phyloP scores from a whole-genome alignment of 2,329 filamentous ascomycete species.

The Aureobasidium zeae region DNA sequence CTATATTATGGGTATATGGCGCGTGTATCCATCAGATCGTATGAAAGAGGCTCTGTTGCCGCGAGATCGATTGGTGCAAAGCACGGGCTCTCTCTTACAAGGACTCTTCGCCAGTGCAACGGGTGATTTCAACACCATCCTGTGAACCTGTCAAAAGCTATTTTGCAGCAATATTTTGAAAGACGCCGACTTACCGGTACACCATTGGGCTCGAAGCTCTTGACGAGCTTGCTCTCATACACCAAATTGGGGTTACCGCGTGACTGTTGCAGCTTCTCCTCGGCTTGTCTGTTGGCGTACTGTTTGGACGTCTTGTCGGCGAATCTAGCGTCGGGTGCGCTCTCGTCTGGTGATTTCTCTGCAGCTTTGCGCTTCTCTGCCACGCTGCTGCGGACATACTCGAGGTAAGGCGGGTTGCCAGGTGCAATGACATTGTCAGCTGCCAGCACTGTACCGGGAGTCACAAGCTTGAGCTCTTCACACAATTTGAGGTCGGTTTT shows the following conservation, averaged over 20 bases:
- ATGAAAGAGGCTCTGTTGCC: slow-evolving; percentile 8
- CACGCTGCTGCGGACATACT: slow-evolving; percentile 59
- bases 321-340: slow-evolving; percentile 32
- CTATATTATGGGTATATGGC: slow-evolving; percentile 8
- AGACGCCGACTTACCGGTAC: slow-evolving; percentile 45
- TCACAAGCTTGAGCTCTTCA: slow-evolving; percentile 59
- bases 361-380: slow-evolving; percentile 48
- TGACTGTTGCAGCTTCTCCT: slow-evolving; percentile 35
- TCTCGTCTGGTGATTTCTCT: slow-evolving; percentile 24
- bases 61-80: slow-evolving; percentile 2
- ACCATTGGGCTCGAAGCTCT: slow-evolving; percentile 61
- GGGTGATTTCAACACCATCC: slow-evolving; percentile 60
- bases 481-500: slow-evolving; percentile 65
- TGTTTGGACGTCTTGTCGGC: slow-evolving; percentile 40
- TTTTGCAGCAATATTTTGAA: neutral
- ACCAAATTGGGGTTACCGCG: slow-evolving; percentile 55
- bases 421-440: slow-evolving; percentile 66
- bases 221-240: slow-evolving; percentile 54
- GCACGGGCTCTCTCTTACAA: slow-evolving; percentile 12
- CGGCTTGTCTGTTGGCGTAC: slow-evolving; percentile 39
- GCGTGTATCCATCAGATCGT: slow-evolving; percentile 12
- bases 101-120: slow-evolving; percentile 39
- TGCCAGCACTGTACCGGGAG: slow-evolving; percentile 52
- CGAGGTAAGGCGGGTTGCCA: slow-evolving; percentile 60
- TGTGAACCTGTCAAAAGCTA: slow-evolving; percentile 24